Evolutionary conservation across 495 filamentous ascomycete genomes (phyloP).

Genomic region (Hypoxylon cercidicola): DNA sequence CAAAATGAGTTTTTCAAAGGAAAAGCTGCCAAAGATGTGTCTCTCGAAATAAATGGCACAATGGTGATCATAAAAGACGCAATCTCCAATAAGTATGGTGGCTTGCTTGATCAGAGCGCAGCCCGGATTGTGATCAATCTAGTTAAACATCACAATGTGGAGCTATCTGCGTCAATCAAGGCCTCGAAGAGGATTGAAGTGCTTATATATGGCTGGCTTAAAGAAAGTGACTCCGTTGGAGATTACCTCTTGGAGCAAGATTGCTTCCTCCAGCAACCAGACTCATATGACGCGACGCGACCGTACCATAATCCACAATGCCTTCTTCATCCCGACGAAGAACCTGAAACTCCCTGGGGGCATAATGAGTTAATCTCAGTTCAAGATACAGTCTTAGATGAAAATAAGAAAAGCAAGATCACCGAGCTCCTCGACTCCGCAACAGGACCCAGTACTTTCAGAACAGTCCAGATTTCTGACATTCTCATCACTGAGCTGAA

Average conservation of each 20-base stretch:
- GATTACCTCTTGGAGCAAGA: slow-evolving; percentile 14
- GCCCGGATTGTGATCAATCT: background rate
- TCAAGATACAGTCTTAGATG: background rate
- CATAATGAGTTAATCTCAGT: background rate
- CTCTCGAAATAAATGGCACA: slow-evolving; percentile 7
- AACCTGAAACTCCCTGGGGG: background rate
- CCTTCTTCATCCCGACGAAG: slow-evolving; percentile 5
- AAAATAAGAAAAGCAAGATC: slow-evolving; percentile 9
- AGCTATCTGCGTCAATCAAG: slow-evolving; percentile 15
- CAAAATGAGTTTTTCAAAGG: background rate
- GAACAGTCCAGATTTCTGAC: slow-evolving; percentile 3
- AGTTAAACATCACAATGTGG: slow-evolving; percentile 4
- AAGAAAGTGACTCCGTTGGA: slow-evolving; percentile 13
- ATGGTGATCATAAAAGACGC: slow-evolving; percentile 5
- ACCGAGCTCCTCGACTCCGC: slow-evolving; percentile 18
- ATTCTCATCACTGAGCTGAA: slow-evolving; percentile 17
- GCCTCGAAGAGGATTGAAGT: slow-evolving; percentile 8
- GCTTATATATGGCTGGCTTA: slow-evolving; percentile 12
- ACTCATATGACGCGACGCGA: slow-evolving; percentile 10
- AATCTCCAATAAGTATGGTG: slow-evolving; percentile 3
- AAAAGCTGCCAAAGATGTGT: background rate
- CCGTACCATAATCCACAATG: slow-evolving; percentile 28
- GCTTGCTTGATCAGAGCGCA: slow-evolving; percentile 7
- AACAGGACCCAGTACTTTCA: slow-evolving; percentile 18
- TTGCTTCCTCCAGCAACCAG: slow-evolving; percentile 27